A percentile compares a stretch with the other conserved stretches of the same genome.
phyloP scores from a whole-genome alignment of 305 asterid genomes.

The Fraxinus baroniana region DNA sequence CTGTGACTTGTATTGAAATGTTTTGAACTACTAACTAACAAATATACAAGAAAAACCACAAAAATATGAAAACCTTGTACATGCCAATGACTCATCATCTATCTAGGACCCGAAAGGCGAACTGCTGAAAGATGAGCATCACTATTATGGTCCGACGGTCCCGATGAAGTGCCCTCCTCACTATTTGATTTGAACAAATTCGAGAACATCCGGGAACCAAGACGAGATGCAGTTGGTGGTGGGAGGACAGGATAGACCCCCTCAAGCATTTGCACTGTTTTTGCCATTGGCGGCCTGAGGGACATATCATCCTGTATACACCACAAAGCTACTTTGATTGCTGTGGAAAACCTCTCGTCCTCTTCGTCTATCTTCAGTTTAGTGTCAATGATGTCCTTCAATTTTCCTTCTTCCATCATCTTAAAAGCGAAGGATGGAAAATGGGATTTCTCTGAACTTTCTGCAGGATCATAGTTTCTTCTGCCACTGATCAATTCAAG shows the following conservation, averaged over 20 bases:
- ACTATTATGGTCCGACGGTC: constrained; percentile 37
- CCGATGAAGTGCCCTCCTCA: constrained; percentile 40
- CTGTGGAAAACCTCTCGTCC: constrained; percentile 14
- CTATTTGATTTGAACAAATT: constrained; percentile 28
- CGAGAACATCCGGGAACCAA: constrained; percentile 8
- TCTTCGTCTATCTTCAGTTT: constrained; percentile 8
- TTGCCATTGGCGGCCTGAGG: constrained; percentile 21
- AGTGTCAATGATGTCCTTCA: constrained; percentile 12
- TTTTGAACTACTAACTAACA: neutral
- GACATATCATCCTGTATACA: constrained; percentile 11
- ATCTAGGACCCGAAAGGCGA: constrained; percentile 91
- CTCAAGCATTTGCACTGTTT: constrained; percentile 24
- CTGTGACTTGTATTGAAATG: constrained; percentile 18
- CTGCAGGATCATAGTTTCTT: constrained; percentile 19
- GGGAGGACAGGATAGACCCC: constrained; percentile 17
- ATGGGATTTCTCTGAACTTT: constrained; percentile 10
- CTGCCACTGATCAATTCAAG: constrained; percentile 21
- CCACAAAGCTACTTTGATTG: constrained; percentile 23
- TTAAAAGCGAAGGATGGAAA: constrained; percentile 19
- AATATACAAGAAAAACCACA: constrained; percentile 2
- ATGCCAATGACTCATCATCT: constrained; percentile 16
- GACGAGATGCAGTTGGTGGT: neutral
- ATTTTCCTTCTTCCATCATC: constrained; percentile 23
- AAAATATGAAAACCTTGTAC: constrained; percentile 13
- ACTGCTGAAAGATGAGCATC: constrained; percentile 68